These are phyloP conservation scores for Fremontodendron californicum DNA, from an alignment of 345 rosid species.

Conservation along the genomic window DNA sequence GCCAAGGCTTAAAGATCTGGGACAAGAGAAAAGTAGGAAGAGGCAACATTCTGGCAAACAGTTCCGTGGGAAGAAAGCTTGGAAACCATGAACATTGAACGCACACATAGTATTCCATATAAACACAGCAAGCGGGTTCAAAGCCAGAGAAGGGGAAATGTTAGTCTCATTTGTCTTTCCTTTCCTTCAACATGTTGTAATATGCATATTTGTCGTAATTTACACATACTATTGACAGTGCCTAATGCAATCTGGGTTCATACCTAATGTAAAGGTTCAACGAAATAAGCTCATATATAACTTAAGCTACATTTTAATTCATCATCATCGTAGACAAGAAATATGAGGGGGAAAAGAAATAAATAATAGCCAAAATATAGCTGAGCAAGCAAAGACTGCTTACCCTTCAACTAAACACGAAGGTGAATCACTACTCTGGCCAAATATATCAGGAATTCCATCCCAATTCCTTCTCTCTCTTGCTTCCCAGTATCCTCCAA, in stretches of 20 bases:
- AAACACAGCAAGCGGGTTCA: no score
- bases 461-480: conserved; percentile 66
- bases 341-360: not conserved
- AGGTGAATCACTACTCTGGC: conserved; percentile 45
- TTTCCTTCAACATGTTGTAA: no score
- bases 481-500: conserved; percentile 89
- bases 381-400: not conserved
- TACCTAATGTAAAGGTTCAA: no score
- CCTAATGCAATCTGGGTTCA: no score
- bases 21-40: conserved; percentile 49
- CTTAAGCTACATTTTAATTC: not conserved
- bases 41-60: conserved; percentile 49
- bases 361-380: not conserved
- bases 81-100: conserved; percentile 79
- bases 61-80: conserved; percentile 83
- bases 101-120: no score
- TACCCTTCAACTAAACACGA: conserved; percentile 30
- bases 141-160: no score
- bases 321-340: not conserved
- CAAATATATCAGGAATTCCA: conserved; percentile 65
- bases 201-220: no score
- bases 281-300: not conserved
- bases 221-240: no score
- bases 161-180: no score
- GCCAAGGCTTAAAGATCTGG: conserved; percentile 51